Base-by-base conservation (phyloP, 2,329 filamentous ascomycete species). In the Xylaria multiplex region DNA sequence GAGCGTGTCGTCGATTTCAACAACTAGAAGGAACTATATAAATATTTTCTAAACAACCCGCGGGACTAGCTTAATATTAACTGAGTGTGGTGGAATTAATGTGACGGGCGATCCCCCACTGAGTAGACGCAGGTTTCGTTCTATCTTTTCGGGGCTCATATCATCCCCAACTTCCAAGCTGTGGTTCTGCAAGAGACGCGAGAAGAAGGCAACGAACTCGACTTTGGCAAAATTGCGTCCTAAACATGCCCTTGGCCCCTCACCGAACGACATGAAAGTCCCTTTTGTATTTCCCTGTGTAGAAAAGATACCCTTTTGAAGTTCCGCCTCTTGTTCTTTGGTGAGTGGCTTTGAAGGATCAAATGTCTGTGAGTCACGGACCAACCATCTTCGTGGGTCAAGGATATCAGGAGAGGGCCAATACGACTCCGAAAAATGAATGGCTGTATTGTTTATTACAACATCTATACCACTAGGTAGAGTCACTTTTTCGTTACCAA, bases 181-280 rank as follows among this genome's bases (percentile, higher is more conserved):
- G 24, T 43, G 24, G 2, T 35, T 22, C 19, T 55, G 55, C n/a
- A 64, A 50, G 11, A 64, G 55, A 14, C 22, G 9, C 3, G 48
- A 59, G 22, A 64, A 64, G 50, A 64, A 59, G 22, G 62, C 55
- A 37, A 55, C 55, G 30, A 59, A 64, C 27, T 64, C 62, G 37
- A 59, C 48, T 53, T 64, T 64, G 11, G 62, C 62, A 35, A 64
- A 59, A 13, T 64, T 64, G 40, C 62, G 62, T 1, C 62, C 62
- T 32, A 59, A 24, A 43, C 62, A 64, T 14, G 62, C 62, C 5
- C 62, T 37, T 9, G 62, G 62, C 6, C 62, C 55, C 16, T 64
- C 62, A 19, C 54, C 22, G 16, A 64, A 59, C 1, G 62, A 40
- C 62, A 64, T 64, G 48, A 64, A 64, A n/a, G 48, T 64, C 5